These are phyloP conservation scores for Diaporthe citri DNA, from an alignment of 2,329 filamentous ascomycete genomes.

Conservation along the genomic window DNA sequence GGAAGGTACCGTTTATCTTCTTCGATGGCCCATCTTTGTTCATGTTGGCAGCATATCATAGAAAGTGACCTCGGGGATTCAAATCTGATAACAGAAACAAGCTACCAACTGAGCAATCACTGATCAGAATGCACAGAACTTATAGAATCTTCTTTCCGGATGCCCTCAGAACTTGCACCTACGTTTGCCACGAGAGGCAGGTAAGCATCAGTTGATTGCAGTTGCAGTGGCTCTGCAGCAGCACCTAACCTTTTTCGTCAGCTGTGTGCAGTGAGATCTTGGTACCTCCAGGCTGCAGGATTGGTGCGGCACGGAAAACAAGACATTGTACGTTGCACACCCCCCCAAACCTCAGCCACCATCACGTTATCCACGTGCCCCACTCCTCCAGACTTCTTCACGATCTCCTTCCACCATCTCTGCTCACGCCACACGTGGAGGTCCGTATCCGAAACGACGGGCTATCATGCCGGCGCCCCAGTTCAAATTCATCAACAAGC, in stretches of 20 bases:
- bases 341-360: neutral
- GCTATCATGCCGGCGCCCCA: constrained; percentile 1
- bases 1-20: no score
- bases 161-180: neutral
- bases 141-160: neutral
- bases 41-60: neutral
- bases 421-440: neutral
- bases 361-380: constrained; percentile 1
- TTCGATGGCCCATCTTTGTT: rapidly evolving
- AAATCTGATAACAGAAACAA: neutral
- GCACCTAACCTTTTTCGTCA: neutral
- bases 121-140: neutral
- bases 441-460: neutral
- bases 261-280: constrained; percentile 8
- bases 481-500: constrained; percentile 50
- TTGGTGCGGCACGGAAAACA: neutral
- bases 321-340: neutral
- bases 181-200: neutral
- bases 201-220: neutral
- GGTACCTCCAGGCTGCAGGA: neutral
- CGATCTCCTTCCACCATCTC: neutral
- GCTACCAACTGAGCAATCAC: neutral
- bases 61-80: neutral
- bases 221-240: neutral
- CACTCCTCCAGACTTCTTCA: neutral